Base-by-base conservation (phyloP, 2,329 filamentous ascomycete species). In the Penicillium sumatraense region DNA sequence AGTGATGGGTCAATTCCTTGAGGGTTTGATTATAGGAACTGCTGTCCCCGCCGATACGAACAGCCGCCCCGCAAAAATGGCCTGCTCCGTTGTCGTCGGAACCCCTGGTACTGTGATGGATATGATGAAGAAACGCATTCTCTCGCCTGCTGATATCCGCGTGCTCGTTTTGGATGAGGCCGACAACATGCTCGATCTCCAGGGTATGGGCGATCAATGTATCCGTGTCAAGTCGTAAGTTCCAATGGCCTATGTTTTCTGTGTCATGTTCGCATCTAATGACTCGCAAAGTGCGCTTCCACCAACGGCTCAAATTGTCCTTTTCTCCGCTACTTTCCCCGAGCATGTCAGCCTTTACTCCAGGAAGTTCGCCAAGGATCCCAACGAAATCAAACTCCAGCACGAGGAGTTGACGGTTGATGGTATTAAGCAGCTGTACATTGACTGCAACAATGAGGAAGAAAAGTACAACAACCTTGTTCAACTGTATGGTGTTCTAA, bases 141-240 rank as follows among this genome's bases (percentile, higher is more conserved):
- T 99, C 61, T 86, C 96, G 64, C 76, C 86, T 0, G 85, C 83
- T 16, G 78, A 86, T 54, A 81, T 99, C 64, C 90, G 87, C 73
- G 84, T 96, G 8, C 83, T 99, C 58, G 93, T 97, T 53, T 83
- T 99, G 50, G 95, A 99, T 69, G 95, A 99, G 79, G 95, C 95
- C 54, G 95, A 99, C 78, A 98, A 97, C 78, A 99, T 99, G 95
- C 80, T 99, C 57, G 95, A 98, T 70, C 89, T 93, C 75, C 91
- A 96, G 76, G 93, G 95, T 49, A 82, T 99, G 52, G 95, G 95
- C 49, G 95, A 98, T 56, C 95, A 99, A 77, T 98, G 93, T 75
- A 85, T 92, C 66, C 87, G 93, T 63, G 91, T 97, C 65, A 96
- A 96, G 80, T 76, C 77, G 91, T 95, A 77, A 68, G 86, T 78